Base-by-base conservation (phyloP, 2,329 filamentous ascomycete species). In the Westerdykella ornata region DNA sequence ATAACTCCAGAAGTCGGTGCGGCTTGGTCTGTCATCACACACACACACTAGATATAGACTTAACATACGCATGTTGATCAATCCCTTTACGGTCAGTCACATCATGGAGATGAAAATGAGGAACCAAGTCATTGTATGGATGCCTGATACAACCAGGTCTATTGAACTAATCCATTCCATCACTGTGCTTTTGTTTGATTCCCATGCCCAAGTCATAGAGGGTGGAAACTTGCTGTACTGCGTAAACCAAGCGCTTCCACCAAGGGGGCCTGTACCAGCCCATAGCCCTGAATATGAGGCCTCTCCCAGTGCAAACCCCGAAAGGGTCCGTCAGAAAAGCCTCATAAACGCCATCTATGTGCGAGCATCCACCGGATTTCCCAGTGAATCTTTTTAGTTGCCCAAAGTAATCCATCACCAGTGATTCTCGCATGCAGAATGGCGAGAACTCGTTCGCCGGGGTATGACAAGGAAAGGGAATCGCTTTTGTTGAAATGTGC, bases 331-430 rank as follows among this genome's bases (percentile, higher is more conserved):
- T 52, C 49, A 55, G 55, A 52, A 54, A 57, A 52, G 48, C 60
- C 52, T 58, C 51, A 53, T 62, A 45, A 65, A 65, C 61, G 62
- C 62, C 62, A 50, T 63, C 60, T 60, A 65, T 65, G 60, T 60
- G 60, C 56, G 54, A 57, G 54, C 50, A 54, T 59, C 44, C 50
- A 56, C 54, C 52, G 56, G 56, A 58, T 26, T 7, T 26, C 22
- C 22, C 22, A 26, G 22, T 26, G 22, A 33, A 33, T n/a, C 56
- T 54, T 57, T 57, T 57, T 51, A 56, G 55, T 60, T 56, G 56
- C 58, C 53, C 49, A 44, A 45, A 52, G 52, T 51, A 51, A 44
- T 43, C 56, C 52, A 46, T 52, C 57, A 40, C 51, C 38, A 50
- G 40, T 46, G 52, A 47, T 47, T 43, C 51, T 57, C 47, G 54